Conservation (phyloP, 2,329 filamentous ascomycete genomes). For the Arachnomyces sp. region DNA sequence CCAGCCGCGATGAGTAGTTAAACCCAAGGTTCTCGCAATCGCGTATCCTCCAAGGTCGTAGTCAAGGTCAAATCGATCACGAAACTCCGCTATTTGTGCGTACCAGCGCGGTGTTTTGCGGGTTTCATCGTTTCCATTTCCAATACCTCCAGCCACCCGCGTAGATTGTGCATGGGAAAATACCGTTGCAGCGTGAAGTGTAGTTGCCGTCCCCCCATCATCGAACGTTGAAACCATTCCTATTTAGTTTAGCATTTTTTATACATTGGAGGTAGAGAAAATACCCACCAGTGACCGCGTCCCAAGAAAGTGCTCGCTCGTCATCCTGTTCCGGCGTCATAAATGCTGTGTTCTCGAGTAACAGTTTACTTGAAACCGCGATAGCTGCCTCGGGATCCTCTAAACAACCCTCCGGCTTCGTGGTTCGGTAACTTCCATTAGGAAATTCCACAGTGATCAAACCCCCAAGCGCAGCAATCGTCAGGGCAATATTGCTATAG, state of each 20-base stretch:
- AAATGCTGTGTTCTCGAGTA: conserved; percentile 13
- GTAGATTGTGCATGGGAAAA: conserved; percentile 16
- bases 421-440: conserved; percentile 11
- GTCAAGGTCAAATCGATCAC: conserved; percentile 42
- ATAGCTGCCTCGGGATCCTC: no score
- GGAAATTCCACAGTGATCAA: conserved; percentile 19
- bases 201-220: conserved; percentile 10
- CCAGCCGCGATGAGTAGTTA: conserved; percentile 41
- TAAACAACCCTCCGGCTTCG: not conserved
- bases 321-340: conserved; percentile 6
- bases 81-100: conserved; percentile 22
- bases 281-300: conserved; percentile 26
- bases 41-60: conserved; percentile 44
- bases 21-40: conserved; percentile 47
- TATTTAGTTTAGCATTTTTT: no score
- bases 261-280: not conserved
- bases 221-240: conserved; percentile 16
- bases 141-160: conserved; percentile 4
- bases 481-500: conserved; percentile 16
- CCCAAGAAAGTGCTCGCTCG: conserved; percentile 18
- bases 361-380: conserved; percentile 5
- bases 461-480: conserved; percentile 18
- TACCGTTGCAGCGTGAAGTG: conserved; percentile 24
- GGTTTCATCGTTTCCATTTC: not conserved
- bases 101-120: conserved; percentile 20